These are phyloP conservation scores for Gracilaria domingensis DNA, from an alignment of 23 red algal species.

Conservation along the genomic window DNA sequence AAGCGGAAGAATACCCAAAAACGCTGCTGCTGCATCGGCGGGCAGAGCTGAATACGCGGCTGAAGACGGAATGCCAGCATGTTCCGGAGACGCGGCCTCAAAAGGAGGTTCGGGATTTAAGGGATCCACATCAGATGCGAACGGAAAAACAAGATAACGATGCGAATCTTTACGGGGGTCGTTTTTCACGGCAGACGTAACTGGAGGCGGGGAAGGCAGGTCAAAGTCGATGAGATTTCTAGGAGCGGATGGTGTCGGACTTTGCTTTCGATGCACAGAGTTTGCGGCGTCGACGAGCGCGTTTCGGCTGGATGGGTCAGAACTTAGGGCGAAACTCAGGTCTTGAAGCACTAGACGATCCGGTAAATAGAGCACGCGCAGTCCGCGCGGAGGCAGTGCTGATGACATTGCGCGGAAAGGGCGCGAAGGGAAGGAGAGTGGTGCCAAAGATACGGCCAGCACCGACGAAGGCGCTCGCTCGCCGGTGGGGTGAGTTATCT, in stretches of 20 bases:
- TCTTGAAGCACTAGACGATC: slow-evolving; percentile 90
- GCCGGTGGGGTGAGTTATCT: too few species aligned
- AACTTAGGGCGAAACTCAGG: slow-evolving; percentile 31
- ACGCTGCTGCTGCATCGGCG: slow-evolving; percentile 78
- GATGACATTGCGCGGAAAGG: not conserved
- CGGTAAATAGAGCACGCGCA: slow-evolving; percentile 77
- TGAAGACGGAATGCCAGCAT: slow-evolving; percentile 39
- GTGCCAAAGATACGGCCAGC: not conserved
- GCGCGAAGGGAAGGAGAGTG: not conserved
- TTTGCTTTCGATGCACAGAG: slow-evolving; percentile 33
- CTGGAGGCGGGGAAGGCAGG: slow-evolving; percentile 49
- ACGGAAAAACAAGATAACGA: slow-evolving; percentile 80
- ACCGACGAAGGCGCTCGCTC: too few species aligned
- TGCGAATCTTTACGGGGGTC: slow-evolving; percentile 49
- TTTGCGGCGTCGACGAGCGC: slow-evolving; percentile 91
- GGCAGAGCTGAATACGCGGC: slow-evolving; percentile 15
- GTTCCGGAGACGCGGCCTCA: slow-evolving; percentile 33
- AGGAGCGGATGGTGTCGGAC: slow-evolving; percentile 9
- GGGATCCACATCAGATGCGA: slow-evolving; percentile 32
- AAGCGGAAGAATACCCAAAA: slow-evolving; percentile 81
- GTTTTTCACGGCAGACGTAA: slow-evolving; percentile 30
- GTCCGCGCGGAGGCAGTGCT: slow-evolving; percentile 47
- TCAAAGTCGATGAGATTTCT: slow-evolving; percentile 49
- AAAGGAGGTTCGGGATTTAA: not conserved
- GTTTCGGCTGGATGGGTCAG: slow-evolving; percentile 81